Percentiles rank a stretch among this genome's conserved stretches.
phyloP scores from a whole-genome alignment of 129 eudicot species.

The Flaveria ramosissima region DNA sequence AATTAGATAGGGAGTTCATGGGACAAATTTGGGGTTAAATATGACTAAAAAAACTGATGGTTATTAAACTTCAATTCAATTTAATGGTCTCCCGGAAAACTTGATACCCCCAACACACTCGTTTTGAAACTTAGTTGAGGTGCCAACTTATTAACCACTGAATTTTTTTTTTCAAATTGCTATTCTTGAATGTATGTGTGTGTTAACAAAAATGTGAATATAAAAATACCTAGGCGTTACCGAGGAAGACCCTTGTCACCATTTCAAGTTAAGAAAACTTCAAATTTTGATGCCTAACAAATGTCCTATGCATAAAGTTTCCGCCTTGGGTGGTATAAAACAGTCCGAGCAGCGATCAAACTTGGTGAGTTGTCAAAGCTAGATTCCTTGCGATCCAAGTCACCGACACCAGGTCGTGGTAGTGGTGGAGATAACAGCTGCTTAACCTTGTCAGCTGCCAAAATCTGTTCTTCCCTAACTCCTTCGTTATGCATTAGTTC shows the following conservation, averaged over 20 bases:
- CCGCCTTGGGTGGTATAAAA: constrained; percentile 31
- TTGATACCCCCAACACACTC: not conserved
- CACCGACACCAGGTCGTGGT: not conserved
- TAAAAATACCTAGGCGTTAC: not conserved
- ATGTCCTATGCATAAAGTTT: constrained; percentile 1
- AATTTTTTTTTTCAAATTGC: not conserved
- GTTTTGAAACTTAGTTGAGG: too few relatives aligned
- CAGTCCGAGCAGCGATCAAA: constrained; percentile 59
- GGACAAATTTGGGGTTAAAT: constrained; percentile 9
- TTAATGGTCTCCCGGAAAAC: constrained; percentile 11
- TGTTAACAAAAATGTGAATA: not conserved
- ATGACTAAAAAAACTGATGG: constrained; percentile 12
- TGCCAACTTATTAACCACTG: not conserved
- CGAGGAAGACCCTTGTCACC: not conserved
- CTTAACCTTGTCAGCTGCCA: constrained; percentile 56
- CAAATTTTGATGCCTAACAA: not conserved
- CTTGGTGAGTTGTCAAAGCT: constrained; percentile 43
- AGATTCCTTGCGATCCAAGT: constrained; percentile 22
- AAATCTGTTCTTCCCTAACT: constrained; percentile 47
- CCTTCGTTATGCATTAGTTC: constrained; percentile 46
- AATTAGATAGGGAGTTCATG: not conserved
- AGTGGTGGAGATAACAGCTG: constrained; percentile 43
- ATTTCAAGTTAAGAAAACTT: not conserved
- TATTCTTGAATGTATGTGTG: not conserved
- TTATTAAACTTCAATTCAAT: not conserved